Conservation (phyloP, 192 early-diverging fungal genomes). For the Coemansia sp. region DNA sequence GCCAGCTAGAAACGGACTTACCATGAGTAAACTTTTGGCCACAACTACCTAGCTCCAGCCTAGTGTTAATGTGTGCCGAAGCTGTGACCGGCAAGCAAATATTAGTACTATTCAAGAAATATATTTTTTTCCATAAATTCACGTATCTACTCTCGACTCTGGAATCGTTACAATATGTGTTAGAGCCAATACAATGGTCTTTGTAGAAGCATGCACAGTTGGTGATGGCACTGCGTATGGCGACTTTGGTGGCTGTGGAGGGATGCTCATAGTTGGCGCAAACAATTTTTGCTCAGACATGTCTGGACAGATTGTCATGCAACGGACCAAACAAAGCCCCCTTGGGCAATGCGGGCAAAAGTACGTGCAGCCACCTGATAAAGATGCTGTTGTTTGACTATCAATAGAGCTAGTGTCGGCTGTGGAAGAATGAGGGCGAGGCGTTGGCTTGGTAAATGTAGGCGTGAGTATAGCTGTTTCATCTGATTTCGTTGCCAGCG, state of each 20-base stretch:
- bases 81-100: neutral
- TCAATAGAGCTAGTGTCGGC: neutral
- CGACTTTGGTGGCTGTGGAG: neutral
- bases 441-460: neutral
- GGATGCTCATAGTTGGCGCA: neutral
- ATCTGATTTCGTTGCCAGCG: neutral
- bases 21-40: neutral
- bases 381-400: neutral
- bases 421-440: neutral
- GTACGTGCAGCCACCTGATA: conserved; percentile 28
- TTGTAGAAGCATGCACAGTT: neutral
- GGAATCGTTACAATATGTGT: neutral
- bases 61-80: neutral
- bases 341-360: conserved; percentile 46
- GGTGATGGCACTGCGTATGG: neutral
- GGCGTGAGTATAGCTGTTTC: neutral
- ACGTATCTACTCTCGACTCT: neutral
- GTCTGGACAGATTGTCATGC: conserved; percentile 47
- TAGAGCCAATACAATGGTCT: neutral
- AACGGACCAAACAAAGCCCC: conserved; percentile 35
- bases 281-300: neutral
- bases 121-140: neutral
- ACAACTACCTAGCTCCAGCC: neutral
- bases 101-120: neutral
- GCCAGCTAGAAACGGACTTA: conserved; percentile 15